A percentile compares a stretch with the other conserved stretches of the same genome.
These are phyloP conservation scores for Leptographium lundbergii DNA, from an alignment of 2,329 filamentous ascomycete species.

Conservation along the genomic window DNA sequence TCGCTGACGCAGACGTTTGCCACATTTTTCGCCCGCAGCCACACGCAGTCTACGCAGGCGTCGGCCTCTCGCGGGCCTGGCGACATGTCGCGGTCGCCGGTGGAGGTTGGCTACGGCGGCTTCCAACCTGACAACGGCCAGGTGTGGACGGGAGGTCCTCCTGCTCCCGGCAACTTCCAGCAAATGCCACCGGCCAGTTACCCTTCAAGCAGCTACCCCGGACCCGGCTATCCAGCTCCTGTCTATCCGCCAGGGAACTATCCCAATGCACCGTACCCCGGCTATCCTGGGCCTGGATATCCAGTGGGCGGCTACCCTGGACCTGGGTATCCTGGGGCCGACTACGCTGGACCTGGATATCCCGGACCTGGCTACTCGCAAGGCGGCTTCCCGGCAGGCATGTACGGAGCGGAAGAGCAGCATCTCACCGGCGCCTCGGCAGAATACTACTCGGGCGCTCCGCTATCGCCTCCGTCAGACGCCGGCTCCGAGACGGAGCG, in stretches of 20 bases:
- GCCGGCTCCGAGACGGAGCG: not conserved
- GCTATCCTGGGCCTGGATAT: not conserved
- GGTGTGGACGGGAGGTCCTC: slow-evolving; percentile 8
- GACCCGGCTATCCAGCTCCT: not conserved
- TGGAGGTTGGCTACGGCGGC: slow-evolving; percentile 1
- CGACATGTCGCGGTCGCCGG: not conserved
- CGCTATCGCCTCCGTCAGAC: slow-evolving; percentile 14
- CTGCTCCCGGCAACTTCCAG: not conserved
- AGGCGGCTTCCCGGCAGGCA: not conserved
- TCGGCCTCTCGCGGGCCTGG: not conserved
- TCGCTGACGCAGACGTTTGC: slow-evolving; percentile 6
- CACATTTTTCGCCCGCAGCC: slow-evolving; percentile 11
- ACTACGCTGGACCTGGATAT: not conserved
- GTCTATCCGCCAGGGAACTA: not conserved
- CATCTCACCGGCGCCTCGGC: slow-evolving; percentile 3
- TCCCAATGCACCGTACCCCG: not conserved
- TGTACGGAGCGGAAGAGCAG: not conserved
- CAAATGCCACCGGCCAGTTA: not conserved
- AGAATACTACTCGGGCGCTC: slow-evolving; percentile 15
- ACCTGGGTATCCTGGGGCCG: not conserved
- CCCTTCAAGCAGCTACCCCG: not conserved
- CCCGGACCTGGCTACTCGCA: not conserved
- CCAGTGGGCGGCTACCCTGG: not conserved
- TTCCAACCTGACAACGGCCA: slow-evolving; percentile 4
- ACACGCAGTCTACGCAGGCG: slow-evolving; percentile 10